Base-by-base conservation (phyloP, 331 rosid genomes). In the Pyracantha coccinea region DNA sequence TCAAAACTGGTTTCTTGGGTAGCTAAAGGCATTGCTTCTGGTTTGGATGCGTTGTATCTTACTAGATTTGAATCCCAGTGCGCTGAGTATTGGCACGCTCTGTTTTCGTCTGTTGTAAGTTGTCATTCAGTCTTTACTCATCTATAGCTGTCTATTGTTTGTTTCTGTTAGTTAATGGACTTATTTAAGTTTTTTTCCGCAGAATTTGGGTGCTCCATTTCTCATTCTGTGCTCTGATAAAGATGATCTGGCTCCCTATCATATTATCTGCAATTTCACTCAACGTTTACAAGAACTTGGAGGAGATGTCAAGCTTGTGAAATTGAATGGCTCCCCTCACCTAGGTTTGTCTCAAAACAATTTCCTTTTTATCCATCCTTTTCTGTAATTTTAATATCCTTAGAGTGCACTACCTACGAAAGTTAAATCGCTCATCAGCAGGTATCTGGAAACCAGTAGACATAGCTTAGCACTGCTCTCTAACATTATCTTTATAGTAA, bases 151-250 rank as follows among this genome's bases (percentile, higher is more conserved):
- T 62, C 55, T 25, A 55, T 47, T n/a, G 4, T 27, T 33, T 53
- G 28, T 81, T 75, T 70, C 4, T 45, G 33, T 74, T 23, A 5
- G 78, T 63, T 79, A 32, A 28, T 71, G 65, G 73, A 17, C 31
- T 16, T 20, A 16, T 71, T 66, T 32, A 57, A 53, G 72, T 74
- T 66, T 50, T 57, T 68, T 47, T 54, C 5, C 53, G 66, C 78
- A 93, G 98, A 86, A 89, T 75, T 78, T 91, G 52, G 97, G 97
- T 52, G 98, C 98, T 70, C 92, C 98, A 16, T 93, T 83, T 91
- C 98, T 93, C 81, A 59, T 93, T 78, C 59, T 93, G 41, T 87
- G 92, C 78, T 90, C 98, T 7, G 93, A 88, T 78, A 88, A 91
- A 72, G 98, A 93, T 75, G 87, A 91, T 60, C 86, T 80, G 55